Percentiles rank a stretch among this genome's conserved stretches.
phyloP scores from a whole-genome alignment of 345 rosid genomes.

The Eucalyptus globulus region DNA sequence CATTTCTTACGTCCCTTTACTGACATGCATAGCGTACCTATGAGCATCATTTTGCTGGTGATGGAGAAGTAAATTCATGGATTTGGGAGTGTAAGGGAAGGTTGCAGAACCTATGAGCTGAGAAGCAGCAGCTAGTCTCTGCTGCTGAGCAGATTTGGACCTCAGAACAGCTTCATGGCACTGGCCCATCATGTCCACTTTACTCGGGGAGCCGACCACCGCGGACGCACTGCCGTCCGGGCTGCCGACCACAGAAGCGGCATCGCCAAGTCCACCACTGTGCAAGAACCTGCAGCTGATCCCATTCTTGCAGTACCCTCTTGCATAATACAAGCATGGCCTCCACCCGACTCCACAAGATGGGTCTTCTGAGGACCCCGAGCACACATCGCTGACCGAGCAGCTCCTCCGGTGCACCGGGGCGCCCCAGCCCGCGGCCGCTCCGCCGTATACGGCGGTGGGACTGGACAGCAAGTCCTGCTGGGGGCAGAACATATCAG shows the following conservation, averaged over 20 bases:
- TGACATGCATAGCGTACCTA: conserved; percentile 26
- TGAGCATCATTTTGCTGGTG: conserved; percentile 59
- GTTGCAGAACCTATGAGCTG: conserved; percentile 33
- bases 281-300: conserved; percentile 77
- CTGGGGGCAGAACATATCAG: conserved; percentile 33
- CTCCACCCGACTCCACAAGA: conserved; percentile 70
- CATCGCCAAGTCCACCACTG: conserved; percentile 23
- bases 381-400: conserved; percentile 50
- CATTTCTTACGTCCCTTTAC: background rate
- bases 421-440: conserved; percentile 23
- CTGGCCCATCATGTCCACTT: conserved; percentile 53
- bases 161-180: conserved; percentile 57
- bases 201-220: conserved; percentile 49
- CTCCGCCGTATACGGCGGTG: background rate
- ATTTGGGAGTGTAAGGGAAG: conserved; percentile 61
- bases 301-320: conserved; percentile 93
- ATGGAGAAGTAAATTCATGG: conserved; percentile 49
- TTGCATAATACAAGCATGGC: conserved; percentile 77
- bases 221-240: background rate
- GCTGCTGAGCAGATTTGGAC: conserved; percentile 78
- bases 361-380: conserved; percentile 50
- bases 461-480: conserved; percentile 26
- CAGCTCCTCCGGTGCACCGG: conserved; percentile 61
- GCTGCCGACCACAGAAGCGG: conserved; percentile 17
- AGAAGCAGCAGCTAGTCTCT: conserved; percentile 41